Base-by-base conservation (phyloP, 208 protist species). In the Lotmaria passim region DNA sequence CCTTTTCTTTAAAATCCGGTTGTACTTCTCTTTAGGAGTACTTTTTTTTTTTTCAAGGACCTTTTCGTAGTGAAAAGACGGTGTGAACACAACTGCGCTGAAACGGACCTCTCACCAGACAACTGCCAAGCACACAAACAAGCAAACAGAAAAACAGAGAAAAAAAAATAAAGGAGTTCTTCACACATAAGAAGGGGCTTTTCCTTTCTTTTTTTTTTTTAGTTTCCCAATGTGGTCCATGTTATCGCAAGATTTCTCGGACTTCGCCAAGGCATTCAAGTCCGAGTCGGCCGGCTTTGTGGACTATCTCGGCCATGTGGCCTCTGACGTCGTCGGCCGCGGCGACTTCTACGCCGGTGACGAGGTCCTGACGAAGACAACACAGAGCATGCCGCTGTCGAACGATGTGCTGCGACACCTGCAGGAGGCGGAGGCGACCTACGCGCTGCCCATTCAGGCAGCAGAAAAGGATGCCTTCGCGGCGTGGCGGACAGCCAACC, bases 281-380 rank as follows among this genome's bases (percentile, higher is more conserved):
- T 77, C 74, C 12, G 86, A 94, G 73, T 91, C 89, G 5, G 73
- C 65, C 19, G 75, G 64, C 53, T 73, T 92, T 28, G 75, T 91
- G 24, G 74, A 79, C 33, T 73, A 82, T 5, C 47, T 94, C 1
- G 73, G 71, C 11, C 62, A 81, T 7, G 72, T 94, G 26, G 81
- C 86, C 1, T 69, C 73, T 7, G 83, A 93, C n/a, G 80, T 91
- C n/a, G 78, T 88, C 3, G 89, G 85, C 28, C 41, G 73, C 7
- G 63, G 70, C n/a, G 72, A 66, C 33, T 38, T 82, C 43, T 82
- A 88, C 53, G 86, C 86, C 26, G 89, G 86, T 1, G 89, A 93
- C 48, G 86, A 94, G 70, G 69, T 75, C 21, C 73, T 86, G 15
- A 67, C 68, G 0, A 61, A 85, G 56, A 34, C 56, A 3, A 78